phyloP scores from a whole-genome alignment of 805 yeast species.

The Candida verbasci region DNA sequence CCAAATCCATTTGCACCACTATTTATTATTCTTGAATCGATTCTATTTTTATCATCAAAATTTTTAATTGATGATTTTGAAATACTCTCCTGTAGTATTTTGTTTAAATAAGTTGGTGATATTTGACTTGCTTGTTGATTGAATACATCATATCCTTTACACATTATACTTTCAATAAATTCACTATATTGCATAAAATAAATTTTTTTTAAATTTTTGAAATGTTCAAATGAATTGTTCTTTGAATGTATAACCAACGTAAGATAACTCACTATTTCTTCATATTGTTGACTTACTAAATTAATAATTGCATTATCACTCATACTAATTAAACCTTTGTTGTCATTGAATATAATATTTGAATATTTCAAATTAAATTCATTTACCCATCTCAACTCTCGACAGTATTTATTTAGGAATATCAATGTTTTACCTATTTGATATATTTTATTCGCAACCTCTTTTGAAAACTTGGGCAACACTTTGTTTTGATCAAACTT shows the following conservation, averaged over 20 bases:
- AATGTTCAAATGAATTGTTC: slow-evolving; percentile 46
- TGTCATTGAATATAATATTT: slow-evolving; percentile 22
- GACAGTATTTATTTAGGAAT: slow-evolving; percentile 61
- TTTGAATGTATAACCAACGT: slow-evolving; percentile 46
- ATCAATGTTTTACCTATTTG: slow-evolving; percentile 71
- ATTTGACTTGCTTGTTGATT: slow-evolving; percentile 59
- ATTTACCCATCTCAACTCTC: slow-evolving; percentile 63
- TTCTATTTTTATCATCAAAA: slow-evolving; percentile 31
- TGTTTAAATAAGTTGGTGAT: slow-evolving; percentile 62
- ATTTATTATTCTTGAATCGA: slow-evolving; percentile 83
- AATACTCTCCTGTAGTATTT: slow-evolving; percentile 62
- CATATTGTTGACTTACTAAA: slow-evolving; percentile 39
- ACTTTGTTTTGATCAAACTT: slow-evolving; percentile 27
- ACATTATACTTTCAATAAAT: slow-evolving; percentile 63
- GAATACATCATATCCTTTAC: slow-evolving; percentile 50
- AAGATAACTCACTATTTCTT: slow-evolving; percentile 50
- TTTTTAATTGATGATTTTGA: slow-evolving; percentile 46
- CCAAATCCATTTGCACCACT: slow-evolving; percentile 65
- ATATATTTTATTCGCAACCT: slow-evolving; percentile 36
- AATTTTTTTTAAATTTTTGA: slow-evolving; percentile 60
- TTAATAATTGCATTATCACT: slow-evolving; percentile 30
- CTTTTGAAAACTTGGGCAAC: slow-evolving; percentile 35
- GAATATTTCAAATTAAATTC: slow-evolving; percentile 34
- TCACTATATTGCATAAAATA: slow-evolving; percentile 77
- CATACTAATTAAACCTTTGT: slow-evolving; percentile 31